These are phyloP conservation scores for Trichoderma lentiforme DNA, from an alignment of 2,329 filamentous ascomycete species.

Conservation along the genomic window DNA sequence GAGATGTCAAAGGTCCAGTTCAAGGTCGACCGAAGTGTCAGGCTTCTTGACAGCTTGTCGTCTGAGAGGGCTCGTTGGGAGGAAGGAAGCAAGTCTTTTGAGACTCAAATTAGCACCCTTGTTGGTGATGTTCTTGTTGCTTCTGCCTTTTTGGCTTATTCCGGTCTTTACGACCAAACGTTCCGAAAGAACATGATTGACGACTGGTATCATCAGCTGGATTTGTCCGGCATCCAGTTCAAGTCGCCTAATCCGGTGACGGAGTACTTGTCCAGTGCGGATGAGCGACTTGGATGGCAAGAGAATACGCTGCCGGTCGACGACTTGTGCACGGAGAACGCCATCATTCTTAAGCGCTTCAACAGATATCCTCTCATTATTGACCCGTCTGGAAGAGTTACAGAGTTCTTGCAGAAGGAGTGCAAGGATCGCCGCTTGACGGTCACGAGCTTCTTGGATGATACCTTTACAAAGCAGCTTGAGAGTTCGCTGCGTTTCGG, in stretches of 20 bases:
- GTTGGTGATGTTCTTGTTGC: conserved; percentile 94
- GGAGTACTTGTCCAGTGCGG: conserved; percentile 93
- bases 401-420: conserved; percentile 92
- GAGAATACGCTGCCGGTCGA: conserved; percentile 90
- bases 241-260: conserved; percentile 93
- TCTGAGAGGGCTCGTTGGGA: conserved; percentile 95
- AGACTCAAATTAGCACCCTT: conserved; percentile 94
- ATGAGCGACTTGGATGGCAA: conserved; percentile 94
- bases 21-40: conserved; percentile 95
- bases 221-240: conserved; percentile 87
- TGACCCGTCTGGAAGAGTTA: conserved; percentile 90
- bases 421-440: conserved; percentile 91
- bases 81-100: conserved; percentile 94
- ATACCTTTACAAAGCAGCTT: conserved; percentile 95
- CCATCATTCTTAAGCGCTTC: conserved; percentile 95
- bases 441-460: conserved; percentile 96
- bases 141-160: conserved; percentile 96
- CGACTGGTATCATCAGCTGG: conserved; percentile 92
- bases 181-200: conserved; percentile 98
- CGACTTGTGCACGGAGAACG: conserved; percentile 97
- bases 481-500: conserved; percentile 96
- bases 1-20: conserved; percentile 97
- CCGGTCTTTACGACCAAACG: conserved; percentile 94
- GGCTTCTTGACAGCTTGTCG: conserved; percentile 88
- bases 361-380: conserved; percentile 98